These are phyloP conservation scores for Pseudocercospora eumusae DNA, from an alignment of 2,329 filamentous ascomycete genomes.

Conservation along the genomic window DNA sequence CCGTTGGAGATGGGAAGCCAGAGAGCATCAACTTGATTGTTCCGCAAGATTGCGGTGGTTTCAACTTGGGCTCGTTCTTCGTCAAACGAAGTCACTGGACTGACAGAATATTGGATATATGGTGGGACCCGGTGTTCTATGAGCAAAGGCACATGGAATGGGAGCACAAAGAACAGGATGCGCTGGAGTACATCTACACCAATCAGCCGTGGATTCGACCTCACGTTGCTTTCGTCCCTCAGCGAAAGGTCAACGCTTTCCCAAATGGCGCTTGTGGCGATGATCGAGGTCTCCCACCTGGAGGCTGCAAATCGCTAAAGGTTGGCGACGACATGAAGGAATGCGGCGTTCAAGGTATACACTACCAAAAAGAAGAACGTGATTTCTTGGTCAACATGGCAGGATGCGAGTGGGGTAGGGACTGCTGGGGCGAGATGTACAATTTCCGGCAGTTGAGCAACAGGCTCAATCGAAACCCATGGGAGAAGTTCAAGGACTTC, in stretches of 20 bases:
- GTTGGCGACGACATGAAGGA: conserved; percentile 31
- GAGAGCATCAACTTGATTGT: conserved; percentile 85
- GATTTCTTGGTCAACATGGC: conserved; percentile 99
- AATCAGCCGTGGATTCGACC: conserved; percentile 91
- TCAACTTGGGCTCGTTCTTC: conserved; percentile 97
- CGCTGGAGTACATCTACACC: conserved; percentile 85
- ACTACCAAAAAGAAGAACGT: conserved; percentile 81
- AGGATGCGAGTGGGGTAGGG: conserved; percentile 92
- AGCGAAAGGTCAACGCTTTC: conserved; percentile 93
- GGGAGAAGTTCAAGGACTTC: conserved; percentile 65
- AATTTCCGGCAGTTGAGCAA: conserved; percentile 90
- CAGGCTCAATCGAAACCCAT: conserved; percentile 77
- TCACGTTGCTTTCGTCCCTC: conserved; percentile 83
- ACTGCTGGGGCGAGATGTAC: conserved; percentile 99
- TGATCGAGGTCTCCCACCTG: conserved; percentile 66
- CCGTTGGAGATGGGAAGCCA: conserved; percentile 72
- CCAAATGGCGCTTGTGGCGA: conserved; percentile 85
- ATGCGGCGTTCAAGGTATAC: conserved; percentile 55
- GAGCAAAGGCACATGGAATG: conserved; percentile 99
- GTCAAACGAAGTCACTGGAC: conserved; percentile 83
- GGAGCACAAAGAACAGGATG: conserved; percentile 98
- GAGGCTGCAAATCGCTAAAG: conserved; percentile 33
- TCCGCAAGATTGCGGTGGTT: conserved; percentile 90
- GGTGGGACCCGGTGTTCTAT: conserved; percentile 98
- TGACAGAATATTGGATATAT: conserved; percentile 86